These are phyloP conservation scores for Microthlaspi erraticum DNA, from an alignment of 345 rosid species.

Conservation along the genomic window DNA sequence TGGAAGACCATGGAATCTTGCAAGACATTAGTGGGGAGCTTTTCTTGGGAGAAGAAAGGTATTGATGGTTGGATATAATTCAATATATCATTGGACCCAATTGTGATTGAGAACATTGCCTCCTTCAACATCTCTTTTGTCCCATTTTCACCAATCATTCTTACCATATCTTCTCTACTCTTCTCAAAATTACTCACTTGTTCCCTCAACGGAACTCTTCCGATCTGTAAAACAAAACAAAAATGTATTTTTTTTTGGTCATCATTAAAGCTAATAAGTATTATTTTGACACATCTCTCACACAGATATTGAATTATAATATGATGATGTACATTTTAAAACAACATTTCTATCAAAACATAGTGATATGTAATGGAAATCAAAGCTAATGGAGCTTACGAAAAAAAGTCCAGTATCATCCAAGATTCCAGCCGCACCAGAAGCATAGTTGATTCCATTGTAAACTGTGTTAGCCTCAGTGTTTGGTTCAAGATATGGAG, in stretches of 20 bases:
- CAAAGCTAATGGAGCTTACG: slow-evolving; percentile 40
- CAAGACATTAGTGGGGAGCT: slow-evolving; percentile 44
- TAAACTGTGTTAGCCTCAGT: slow-evolving; percentile 39
- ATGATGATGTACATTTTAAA: too few relatives aligned
- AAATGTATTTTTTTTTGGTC: background rate
- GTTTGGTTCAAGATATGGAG: slow-evolving; percentile 55
- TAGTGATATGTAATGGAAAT: too few relatives aligned
- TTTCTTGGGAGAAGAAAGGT: slow-evolving; percentile 50
- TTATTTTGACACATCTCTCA: too few relatives aligned
- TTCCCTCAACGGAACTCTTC: slow-evolving; percentile 53
- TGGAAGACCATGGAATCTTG: slow-evolving; percentile 60
- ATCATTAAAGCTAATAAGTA: background rate
- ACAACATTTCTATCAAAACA: too few relatives aligned
- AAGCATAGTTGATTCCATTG: slow-evolving; percentile 60
- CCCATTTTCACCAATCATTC: slow-evolving; percentile 50
- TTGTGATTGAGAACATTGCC: slow-evolving; percentile 56
- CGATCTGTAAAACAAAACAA: slow-evolving; percentile 47
- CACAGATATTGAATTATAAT: too few relatives aligned
- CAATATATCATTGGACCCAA: slow-evolving; percentile 62
- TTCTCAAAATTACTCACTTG: slow-evolving; percentile 61
- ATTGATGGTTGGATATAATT: slow-evolving; percentile 58
- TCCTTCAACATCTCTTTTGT: slow-evolving; percentile 51
- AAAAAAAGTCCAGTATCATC: slow-evolving; percentile 57
- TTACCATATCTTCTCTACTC: slow-evolving; percentile 55
- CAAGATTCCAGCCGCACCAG: slow-evolving; percentile 63